A percentile compares a stretch with the other conserved stretches of the same genome.
These are phyloP conservation scores for Thermochaetoides thermophila DNA, from an alignment of 495 filamentous ascomycete species.

Conservation along the genomic window DNA sequence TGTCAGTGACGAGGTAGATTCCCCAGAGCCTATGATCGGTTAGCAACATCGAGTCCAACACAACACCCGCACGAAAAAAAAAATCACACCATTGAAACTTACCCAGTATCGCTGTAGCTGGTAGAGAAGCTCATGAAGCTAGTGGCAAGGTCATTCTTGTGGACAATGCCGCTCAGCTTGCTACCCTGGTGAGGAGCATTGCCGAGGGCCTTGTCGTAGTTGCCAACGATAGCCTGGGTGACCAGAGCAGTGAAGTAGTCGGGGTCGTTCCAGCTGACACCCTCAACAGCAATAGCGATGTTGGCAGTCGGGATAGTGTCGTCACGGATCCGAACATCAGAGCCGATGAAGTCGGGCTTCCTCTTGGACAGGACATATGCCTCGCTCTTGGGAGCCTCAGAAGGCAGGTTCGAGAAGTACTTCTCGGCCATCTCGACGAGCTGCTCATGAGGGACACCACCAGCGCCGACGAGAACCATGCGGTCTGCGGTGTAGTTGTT, in stretches of 20 bases:
- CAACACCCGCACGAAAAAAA: neutral
- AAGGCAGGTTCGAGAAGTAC: conserved; percentile 68
- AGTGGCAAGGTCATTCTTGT: conserved; percentile 88
- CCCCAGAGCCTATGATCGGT: conserved; percentile 69
- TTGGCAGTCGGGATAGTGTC: conserved; percentile 92
- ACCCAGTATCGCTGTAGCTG: conserved; percentile 98
- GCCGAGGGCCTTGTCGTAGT: conserved; percentile 98
- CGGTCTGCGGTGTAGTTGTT: conserved; percentile 98
- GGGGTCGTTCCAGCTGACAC: conserved; percentile 97
- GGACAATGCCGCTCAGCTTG: conserved; percentile 88
- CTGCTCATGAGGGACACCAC: conserved; percentile 84
- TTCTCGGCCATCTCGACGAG: conserved; percentile 93
- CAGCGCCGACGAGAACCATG: conserved; percentile 95
- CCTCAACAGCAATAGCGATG: conserved; percentile 97
- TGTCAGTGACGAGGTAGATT: conserved; percentile 94
- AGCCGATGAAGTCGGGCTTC: conserved; percentile 88
- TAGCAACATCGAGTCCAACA: conserved; percentile 5
- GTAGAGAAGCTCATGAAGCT: conserved; percentile 99
- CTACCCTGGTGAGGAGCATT: conserved; percentile 90
- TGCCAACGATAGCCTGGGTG: conserved; percentile 95
- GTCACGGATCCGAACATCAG: conserved; percentile 85
- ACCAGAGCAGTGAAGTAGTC: conserved; percentile 98
- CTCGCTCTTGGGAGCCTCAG: conserved; percentile 53
- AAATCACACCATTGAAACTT: conserved; percentile 17
- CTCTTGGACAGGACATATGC: conserved; percentile 63